These are phyloP conservation scores for Cordyceps cateniannulata DNA, from an alignment of 2,329 filamentous ascomycete species.

Conservation along the genomic window DNA sequence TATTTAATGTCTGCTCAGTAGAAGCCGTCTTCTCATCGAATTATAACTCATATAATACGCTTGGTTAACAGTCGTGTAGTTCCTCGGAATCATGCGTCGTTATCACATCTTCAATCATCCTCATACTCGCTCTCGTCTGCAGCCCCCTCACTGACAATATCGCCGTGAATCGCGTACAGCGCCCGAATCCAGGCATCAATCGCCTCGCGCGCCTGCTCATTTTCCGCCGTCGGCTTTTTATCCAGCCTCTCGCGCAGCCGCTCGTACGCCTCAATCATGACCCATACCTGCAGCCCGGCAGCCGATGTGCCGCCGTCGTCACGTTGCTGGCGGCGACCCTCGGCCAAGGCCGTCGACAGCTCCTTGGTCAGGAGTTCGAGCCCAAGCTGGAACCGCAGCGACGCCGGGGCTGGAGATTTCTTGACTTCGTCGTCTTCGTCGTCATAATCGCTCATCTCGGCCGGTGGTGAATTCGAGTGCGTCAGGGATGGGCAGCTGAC, in stretches of 20 bases:
- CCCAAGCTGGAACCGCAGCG: slow-evolving; percentile 42
- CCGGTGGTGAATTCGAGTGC: not conserved
- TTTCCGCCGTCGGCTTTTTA: slow-evolving; percentile 28
- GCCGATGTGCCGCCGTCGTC: slow-evolving; percentile 24
- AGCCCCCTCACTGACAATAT: slow-evolving; percentile 19
- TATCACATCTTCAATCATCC: not conserved
- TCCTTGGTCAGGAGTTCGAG: slow-evolving; percentile 45
- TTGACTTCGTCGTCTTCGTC: not conserved
- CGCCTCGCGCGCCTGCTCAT: slow-evolving; percentile 26
- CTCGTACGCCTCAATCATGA: slow-evolving; percentile 56
- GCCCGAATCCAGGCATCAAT: slow-evolving; percentile 47
- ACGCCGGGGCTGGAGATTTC: not conserved
- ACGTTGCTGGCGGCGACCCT: slow-evolving; percentile 19
- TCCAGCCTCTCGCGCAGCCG: slow-evolving; percentile 40
- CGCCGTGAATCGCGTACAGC: slow-evolving; percentile 39
- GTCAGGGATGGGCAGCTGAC: slow-evolving; percentile 18
- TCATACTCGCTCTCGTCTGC: slow-evolving; percentile 24
- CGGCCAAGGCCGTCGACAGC: slow-evolving; percentile 35
- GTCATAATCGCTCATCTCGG: not conserved
- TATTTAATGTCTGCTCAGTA: no score
- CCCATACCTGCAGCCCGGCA: slow-evolving; percentile 44
- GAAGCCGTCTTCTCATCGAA: no score
- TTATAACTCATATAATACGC: not conserved
- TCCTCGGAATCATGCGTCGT: not conserved
- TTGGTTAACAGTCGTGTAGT: not conserved